Evolutionary conservation across 768 basidiomycete species (phyloP), one percentile per base, ranked within the genome.

Genomic region (Rhizopogon roseolus): DNA sequence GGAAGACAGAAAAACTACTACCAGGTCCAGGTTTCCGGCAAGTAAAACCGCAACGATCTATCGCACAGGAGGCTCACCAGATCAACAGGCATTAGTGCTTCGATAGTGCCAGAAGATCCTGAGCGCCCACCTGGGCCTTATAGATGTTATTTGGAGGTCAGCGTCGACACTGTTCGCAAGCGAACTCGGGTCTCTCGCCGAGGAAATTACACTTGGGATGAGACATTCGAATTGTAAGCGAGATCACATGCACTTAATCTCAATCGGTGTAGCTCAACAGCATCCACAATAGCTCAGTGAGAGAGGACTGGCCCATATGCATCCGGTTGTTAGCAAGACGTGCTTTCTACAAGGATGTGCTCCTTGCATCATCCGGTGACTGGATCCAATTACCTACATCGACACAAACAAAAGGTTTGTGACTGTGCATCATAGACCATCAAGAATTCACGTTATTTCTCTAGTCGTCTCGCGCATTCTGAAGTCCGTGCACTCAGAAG

Each of bases 251-350:
- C 34, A 13, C 29, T 8, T 10, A 46, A n/a, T n/a, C n/a, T 29
- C 29, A 5, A 4, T 36, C 7, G 9, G 14, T 9, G 16, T 36
- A 22, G 7, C 34, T 48, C 46, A 48, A 36, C 34, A 9, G 2
- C 2, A 5, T 8, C 9, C 9, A 36, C 9, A 25, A 36, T 48
- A 48, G 46, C 8, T 36, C 14, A 36, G 46, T 48, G 14, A 48
- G 46, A 14, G 46, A 48, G 22, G 46, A 48, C 5, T 48, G 46
- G 46, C 34, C 46, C 16, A 48, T 48, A 48, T 48, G 46, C 22
- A 36, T 48, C 6, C 14, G 36, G 32, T 36, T 48, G 13, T 25
- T 48, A 48, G 34, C 46, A 36, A 48, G 17, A 36, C 46, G 17
- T 36, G 2, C 22, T 16, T 16, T 48, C 14, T 36, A 8, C 46